phyloP scores from a whole-genome alignment of 306 rosid species.

The Quercus rubra region DNA sequence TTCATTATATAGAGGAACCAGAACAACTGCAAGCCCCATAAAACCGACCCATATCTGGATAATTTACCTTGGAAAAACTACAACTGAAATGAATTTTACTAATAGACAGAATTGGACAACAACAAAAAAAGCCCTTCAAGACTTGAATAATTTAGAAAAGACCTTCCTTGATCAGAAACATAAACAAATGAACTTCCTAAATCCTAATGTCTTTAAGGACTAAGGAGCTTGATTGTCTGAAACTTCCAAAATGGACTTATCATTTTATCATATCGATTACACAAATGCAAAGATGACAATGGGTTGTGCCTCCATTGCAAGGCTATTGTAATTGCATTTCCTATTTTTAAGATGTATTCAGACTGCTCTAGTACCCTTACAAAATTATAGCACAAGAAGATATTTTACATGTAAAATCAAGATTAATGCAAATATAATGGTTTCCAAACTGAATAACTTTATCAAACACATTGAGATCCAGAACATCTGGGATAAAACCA shows the following conservation, averaged over 20 bases:
- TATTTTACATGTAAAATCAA: neutral
- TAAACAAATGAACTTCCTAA: neutral
- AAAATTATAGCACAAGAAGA: neutral
- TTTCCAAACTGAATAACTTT: constrained; percentile 46
- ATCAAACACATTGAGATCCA: constrained; percentile 56
- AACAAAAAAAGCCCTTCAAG: too few relatives aligned
- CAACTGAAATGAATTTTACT: too few relatives aligned
- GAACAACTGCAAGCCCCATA: too few relatives aligned
- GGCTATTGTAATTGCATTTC: neutral
- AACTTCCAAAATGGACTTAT: neutral
- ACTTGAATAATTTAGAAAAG: too few relatives aligned
- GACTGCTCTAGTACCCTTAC: too few relatives aligned
- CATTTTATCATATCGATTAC: neutral
- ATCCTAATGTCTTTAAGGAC: neutral
- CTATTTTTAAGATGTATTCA: neutral
- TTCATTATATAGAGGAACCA: too few relatives aligned
- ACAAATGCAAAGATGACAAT: neutral
- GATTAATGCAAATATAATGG: neutral
- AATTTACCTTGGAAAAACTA: too few relatives aligned
- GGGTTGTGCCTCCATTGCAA: neutral
- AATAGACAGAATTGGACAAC: too few relatives aligned
- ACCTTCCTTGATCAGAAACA: neutral
- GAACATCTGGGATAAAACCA: constrained; percentile 48
- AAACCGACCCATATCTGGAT: too few relatives aligned
- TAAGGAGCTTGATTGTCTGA: neutral